Conservation (phyloP, 1,139 yeast species). For the Arxiozyma bovina region DNA sequence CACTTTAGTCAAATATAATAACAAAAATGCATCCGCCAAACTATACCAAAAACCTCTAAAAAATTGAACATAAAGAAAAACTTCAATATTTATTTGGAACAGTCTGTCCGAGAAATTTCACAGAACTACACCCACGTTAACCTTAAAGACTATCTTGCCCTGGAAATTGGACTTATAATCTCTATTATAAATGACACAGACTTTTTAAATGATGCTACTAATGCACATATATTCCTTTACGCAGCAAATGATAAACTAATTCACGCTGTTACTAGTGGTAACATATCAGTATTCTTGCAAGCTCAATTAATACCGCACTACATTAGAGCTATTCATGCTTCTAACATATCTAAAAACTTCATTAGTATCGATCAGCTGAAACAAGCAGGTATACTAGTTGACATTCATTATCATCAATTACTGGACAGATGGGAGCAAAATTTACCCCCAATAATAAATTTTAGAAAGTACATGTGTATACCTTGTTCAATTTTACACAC, state of each 20-base stretch:
- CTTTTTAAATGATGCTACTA: too few relatives aligned
- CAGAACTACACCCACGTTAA: background rate
- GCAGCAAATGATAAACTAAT: background rate
- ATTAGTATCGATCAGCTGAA: background rate
- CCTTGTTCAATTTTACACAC: background rate
- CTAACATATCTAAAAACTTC: background rate
- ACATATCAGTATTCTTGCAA: too few relatives aligned
- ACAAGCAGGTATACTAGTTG: background rate
- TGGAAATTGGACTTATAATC: background rate
- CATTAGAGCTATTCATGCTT: background rate
- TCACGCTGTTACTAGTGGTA: background rate
- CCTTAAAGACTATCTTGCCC: background rate
- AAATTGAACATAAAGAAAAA: too few relatives aligned
- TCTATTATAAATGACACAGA: background rate
- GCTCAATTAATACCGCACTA: background rate
- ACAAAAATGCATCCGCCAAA: too few relatives aligned
- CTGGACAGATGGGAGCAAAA: background rate
- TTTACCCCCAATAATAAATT: background rate
- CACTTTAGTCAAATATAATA: too few relatives aligned
- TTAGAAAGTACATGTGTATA: background rate
- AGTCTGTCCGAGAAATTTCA: background rate
- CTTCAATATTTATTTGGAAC: background rate
- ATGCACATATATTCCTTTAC: background rate
- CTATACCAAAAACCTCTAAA: too few relatives aligned
- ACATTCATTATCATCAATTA: background rate